These are phyloP conservation scores for Trifolium repens DNA, from an alignment of 306 rosid species.

Conservation along the genomic window DNA sequence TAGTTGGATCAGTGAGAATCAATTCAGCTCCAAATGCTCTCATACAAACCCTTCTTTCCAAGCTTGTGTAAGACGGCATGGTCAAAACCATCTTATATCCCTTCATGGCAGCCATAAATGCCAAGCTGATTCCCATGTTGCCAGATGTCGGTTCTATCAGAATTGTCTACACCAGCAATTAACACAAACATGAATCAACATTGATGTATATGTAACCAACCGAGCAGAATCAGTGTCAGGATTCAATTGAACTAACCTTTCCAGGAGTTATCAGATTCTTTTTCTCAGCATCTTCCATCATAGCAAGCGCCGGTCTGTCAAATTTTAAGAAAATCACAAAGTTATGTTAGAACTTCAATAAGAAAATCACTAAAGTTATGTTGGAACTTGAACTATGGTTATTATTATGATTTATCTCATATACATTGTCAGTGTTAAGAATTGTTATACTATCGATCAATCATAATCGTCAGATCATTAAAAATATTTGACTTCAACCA, in stretches of 20 bases:
- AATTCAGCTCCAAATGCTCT: conserved; percentile 93
- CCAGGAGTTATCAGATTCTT: conserved; percentile 53
- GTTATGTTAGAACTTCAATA: no score
- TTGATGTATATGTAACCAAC: neutral
- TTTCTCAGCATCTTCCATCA: conserved; percentile 54
- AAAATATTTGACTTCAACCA: no score
- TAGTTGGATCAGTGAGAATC: conserved; percentile 82
- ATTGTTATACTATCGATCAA: no score
- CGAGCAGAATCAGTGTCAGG: neutral
- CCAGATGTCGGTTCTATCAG: conserved; percentile 92
- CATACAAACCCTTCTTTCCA: conserved; percentile 53
- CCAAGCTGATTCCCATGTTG: conserved; percentile 80
- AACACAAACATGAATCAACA: neutral
- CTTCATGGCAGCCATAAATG: conserved; percentile 78
- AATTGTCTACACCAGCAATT: conserved; percentile 58
- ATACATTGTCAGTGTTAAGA: no score
- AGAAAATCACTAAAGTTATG: no score
- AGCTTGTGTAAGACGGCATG: conserved; percentile 62
- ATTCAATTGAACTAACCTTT: conserved; percentile 46
- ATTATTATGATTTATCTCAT: no score
- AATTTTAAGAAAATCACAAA: conserved; percentile 14
- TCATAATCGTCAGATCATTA: no score
- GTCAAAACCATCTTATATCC: conserved; percentile 88
- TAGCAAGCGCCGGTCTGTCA: conserved; percentile 51
- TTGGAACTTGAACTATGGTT: no score